These are phyloP conservation scores for Lodderomyces oxycetoniae DNA, from an alignment of 1,139 yeast species.

Conservation along the genomic window DNA sequence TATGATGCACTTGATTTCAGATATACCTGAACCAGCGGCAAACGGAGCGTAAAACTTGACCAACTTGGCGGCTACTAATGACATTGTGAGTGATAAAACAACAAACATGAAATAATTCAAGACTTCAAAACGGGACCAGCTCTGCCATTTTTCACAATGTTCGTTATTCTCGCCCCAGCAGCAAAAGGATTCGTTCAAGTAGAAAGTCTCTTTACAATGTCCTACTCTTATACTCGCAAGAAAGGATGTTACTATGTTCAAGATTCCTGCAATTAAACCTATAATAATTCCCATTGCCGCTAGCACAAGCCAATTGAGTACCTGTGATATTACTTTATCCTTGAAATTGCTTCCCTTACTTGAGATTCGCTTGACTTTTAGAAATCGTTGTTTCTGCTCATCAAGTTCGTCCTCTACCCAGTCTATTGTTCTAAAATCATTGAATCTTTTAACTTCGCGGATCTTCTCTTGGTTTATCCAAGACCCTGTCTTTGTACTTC, in stretches of 20 bases:
- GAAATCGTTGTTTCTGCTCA: conserved; percentile 45
- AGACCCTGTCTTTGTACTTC: conserved; percentile 24
- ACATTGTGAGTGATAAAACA: conserved; percentile 54
- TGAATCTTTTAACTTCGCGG: conserved; percentile 42
- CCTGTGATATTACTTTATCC: conserved; percentile 38
- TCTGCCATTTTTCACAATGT: conserved; percentile 51
- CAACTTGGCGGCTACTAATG: conserved; percentile 59
- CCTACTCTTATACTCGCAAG: conserved; percentile 78
- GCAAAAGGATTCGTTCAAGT: conserved; percentile 73
- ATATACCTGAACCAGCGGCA: conserved; percentile 96
- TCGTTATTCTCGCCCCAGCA: conserved; percentile 59
- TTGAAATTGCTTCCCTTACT: conserved; percentile 17
- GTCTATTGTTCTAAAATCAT: conserved; percentile 67
- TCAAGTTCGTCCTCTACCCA: conserved; percentile 76
- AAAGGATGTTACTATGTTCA: conserved; percentile 82
- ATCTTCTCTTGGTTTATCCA: conserved; percentile 38
- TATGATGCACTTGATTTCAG: conserved; percentile 93
- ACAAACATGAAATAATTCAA: conserved; percentile 59
- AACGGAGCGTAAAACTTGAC: conserved; percentile 75
- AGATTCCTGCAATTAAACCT: conserved; percentile 76
- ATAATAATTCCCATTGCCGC: conserved; percentile 70
- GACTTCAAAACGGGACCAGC: conserved; percentile 44
- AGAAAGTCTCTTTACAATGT: conserved; percentile 64
- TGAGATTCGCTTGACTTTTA: conserved; percentile 17
- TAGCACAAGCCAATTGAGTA: conserved; percentile 71